Base-by-base conservation (phyloP, 768 basidiomycete genomes). In the Cystoderma amianthinum region DNA sequence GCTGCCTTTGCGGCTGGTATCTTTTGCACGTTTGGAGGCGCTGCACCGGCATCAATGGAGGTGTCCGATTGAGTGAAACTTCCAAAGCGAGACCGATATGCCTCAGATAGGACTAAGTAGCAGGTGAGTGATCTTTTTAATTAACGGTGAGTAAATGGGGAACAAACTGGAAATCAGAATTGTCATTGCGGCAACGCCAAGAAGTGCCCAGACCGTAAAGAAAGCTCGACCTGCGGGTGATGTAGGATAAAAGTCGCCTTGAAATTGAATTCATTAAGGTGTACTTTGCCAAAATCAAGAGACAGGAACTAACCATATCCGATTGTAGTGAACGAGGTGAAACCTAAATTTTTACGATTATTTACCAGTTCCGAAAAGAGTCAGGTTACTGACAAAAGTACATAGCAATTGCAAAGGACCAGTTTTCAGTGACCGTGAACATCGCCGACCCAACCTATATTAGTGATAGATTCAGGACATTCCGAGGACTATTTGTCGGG, bases 121-220 rank as follows among this genome's bases (percentile, higher is more conserved):
- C n/a, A n/a, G n/a, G n/a, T n/a, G n/a, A n/a, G n/a, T n/a, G n/a
- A n/a, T n/a, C n/a, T n/a, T n/a, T n/a, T n/a, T n/a, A n/a, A n/a
- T n/a, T n/a, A n/a, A n/a, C n/a, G n/a, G n/a, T n/a, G n/a, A n/a
- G n/a, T n/a, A n/a, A n/a, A n/a, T n/a, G n/a, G n/a, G 25, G 19
- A 5, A 59, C 74, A 5, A 32, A 84, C 85, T 74, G 5, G 85
- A 82, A 44, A 88, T 69, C 11, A 88, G 64, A 19, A 85, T 76
- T 0, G 87, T 85, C 77, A 89, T 76, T 1, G 83, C 77, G 1
- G 70, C 84, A 11, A 88, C 80, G 12, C 85, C 88, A 5, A 87
- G 59, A 24, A 90, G 57, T 0, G 86, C 82, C 87, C 87, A 89
- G 2, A 78, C 74, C 30, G 88, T 71, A 55, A 90, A 90, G 23